phyloP scores from a whole-genome alignment of 371 early-diverging fungal genomes.

The Funneliformis caledonium region DNA sequence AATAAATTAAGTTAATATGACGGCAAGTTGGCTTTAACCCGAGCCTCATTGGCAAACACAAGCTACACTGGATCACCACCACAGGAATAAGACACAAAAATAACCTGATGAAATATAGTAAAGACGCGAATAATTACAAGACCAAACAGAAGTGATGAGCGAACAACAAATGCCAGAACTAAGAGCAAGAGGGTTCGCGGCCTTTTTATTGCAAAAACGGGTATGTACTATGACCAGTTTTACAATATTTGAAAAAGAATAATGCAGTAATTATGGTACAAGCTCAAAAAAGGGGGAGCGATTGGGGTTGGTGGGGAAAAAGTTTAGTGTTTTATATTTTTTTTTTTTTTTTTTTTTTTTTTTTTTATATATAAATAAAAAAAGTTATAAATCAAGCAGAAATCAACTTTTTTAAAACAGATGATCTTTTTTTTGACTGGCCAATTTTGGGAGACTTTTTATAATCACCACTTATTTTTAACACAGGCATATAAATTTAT shows the following conservation, averaged over 20 bases:
- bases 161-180: conserved; percentile 23
- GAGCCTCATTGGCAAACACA: background rate
- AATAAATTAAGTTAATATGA: background rate
- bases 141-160: conserved; percentile 19
- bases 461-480: conserved; percentile 7
- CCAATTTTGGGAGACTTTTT: background rate
- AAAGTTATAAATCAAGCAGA: conserved; percentile 15
- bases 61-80: background rate
- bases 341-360: background rate
- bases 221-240: background rate
- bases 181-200: conserved; percentile 17
- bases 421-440: background rate
- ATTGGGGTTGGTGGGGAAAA: background rate
- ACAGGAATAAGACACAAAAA: background rate
- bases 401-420: background rate
- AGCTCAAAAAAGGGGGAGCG: conserved; percentile 14
- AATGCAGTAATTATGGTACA: conserved; percentile 2
- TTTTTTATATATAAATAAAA: background rate
- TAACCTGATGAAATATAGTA: conserved; percentile 10
- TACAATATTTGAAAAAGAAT: conserved; percentile 19
- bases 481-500: background rate
- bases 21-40: conserved; percentile 2
- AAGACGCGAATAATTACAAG: conserved; percentile 17
- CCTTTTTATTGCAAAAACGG: conserved; percentile 23
- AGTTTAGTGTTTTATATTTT: conserved; percentile 13